These are phyloP conservation scores for Neostapfia colusana DNA, from an alignment of 176 grass and related monocot species.

Conservation along the genomic window DNA sequence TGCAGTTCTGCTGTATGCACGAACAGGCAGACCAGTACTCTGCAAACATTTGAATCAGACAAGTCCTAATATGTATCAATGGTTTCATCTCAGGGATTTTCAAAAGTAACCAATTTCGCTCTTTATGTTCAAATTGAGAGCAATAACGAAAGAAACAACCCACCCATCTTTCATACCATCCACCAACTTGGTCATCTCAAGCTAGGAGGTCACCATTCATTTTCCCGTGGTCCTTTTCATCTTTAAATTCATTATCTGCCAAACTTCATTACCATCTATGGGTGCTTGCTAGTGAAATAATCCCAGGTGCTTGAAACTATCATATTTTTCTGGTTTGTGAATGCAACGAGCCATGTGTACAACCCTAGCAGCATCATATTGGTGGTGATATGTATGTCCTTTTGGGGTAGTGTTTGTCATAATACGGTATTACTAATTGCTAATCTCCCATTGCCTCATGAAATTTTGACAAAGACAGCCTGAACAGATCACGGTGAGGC, in stretches of 20 bases:
- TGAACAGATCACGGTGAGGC: not conserved
- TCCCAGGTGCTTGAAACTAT: not conserved
- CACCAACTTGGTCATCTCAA: not conserved
- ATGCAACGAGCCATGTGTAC: not conserved
- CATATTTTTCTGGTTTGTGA: not conserved
- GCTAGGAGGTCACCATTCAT: not conserved
- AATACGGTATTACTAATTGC: not conserved
- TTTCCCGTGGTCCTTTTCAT: not conserved
- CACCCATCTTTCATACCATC: not conserved
- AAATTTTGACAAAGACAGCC: too few species aligned
- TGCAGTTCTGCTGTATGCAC: not conserved
- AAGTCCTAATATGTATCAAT: not conserved
- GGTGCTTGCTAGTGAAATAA: not conserved
- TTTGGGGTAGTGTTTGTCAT: not conserved
- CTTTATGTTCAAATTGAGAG: not conserved
- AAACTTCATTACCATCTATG: not conserved
- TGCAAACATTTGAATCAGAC: too few species aligned
- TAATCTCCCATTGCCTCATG: too few species aligned
- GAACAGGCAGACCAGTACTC: not conserved
- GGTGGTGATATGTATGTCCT: not conserved
- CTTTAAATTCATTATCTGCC: not conserved
- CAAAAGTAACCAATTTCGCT: not conserved
- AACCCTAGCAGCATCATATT: not conserved
- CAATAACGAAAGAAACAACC: not conserved
- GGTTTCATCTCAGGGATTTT: not conserved